These are phyloP conservation scores for Tetracladium setigerum DNA, from an alignment of 495 filamentous ascomycete genomes.

Conservation along the genomic window DNA sequence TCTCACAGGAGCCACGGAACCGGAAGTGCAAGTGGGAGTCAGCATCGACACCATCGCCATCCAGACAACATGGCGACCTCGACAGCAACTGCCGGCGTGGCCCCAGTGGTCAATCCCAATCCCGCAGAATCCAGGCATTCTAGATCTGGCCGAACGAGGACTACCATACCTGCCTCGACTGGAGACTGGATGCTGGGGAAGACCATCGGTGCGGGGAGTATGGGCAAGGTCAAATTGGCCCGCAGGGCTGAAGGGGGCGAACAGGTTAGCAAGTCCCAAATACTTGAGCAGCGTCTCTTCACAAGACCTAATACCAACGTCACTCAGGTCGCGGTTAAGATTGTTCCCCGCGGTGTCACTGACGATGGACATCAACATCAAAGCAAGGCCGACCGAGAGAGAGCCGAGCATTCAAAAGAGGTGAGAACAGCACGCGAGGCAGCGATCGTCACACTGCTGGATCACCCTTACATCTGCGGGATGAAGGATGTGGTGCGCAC, in stretches of 20 bases:
- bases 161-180: conserved; percentile 73
- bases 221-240: conserved; percentile 91
- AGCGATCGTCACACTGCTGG: conserved; percentile 89
- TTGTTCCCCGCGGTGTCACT: conserved; percentile 81
- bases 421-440: conserved; percentile 93
- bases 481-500: conserved; percentile 94
- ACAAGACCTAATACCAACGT: background rate
- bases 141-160: conserved; percentile 56
- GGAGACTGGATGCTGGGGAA: conserved; percentile 92
- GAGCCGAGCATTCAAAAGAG: conserved; percentile 93
- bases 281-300: background rate
- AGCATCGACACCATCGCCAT: conserved; percentile 6
- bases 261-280: conserved; percentile 45
- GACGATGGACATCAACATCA: conserved; percentile 65
- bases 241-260: conserved; percentile 74
- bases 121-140: conserved; percentile 38
- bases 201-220: conserved; percentile 95
- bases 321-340: conserved; percentile 85
- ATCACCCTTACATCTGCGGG: conserved; percentile 94
- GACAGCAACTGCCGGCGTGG: conserved; percentile 38
- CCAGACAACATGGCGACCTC: conserved; percentile 19
- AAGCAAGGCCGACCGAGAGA: conserved; percentile 70
- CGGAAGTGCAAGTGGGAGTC: conserved; percentile 4
- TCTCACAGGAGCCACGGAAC: background rate
- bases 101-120: conserved; percentile 31